Conservation (phyloP, 148 eudicot species). For the Amaranthus hypochondriacus region DNA sequence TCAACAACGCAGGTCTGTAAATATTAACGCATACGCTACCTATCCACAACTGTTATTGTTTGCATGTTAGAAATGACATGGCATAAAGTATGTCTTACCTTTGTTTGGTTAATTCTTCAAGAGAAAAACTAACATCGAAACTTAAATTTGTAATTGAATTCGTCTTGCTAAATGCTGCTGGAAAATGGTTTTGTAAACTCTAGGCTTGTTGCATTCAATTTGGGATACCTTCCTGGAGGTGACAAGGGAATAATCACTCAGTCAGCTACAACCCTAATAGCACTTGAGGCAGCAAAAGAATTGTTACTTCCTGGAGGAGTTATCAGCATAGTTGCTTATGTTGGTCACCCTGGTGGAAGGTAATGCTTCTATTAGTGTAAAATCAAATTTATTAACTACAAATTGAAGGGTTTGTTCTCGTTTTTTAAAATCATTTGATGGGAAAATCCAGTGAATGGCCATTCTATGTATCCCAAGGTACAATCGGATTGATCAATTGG, state of each 20-base stretch:
- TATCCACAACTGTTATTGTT: too few relatives aligned
- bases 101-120: background rate
- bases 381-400: background rate
- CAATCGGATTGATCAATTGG: background rate
- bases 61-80: slow-evolving; percentile 1
- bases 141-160: background rate
- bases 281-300: slow-evolving; percentile 67
- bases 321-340: slow-evolving; percentile 69
- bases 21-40: too few relatives aligned
- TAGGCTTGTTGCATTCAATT: slow-evolving; percentile 96
- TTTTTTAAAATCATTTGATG: background rate
- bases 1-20: too few relatives aligned
- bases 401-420: background rate
- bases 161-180: slow-evolving; percentile 1
- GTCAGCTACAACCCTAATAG: slow-evolving; percentile 61
- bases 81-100: background rate
- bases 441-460: background rate
- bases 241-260: slow-evolving; percentile 63
- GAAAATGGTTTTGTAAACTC: slow-evolving; percentile 10
- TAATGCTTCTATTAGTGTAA: slow-evolving; percentile 19
- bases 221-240: slow-evolving; percentile 96
- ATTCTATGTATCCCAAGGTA: background rate
- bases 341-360: slow-evolving; percentile 98
- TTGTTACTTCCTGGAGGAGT: slow-evolving; percentile 66
- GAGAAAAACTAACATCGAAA: background rate